Base-by-base conservation (phyloP, 139 green algal genomes). In the Gonium pectorale region DNA sequence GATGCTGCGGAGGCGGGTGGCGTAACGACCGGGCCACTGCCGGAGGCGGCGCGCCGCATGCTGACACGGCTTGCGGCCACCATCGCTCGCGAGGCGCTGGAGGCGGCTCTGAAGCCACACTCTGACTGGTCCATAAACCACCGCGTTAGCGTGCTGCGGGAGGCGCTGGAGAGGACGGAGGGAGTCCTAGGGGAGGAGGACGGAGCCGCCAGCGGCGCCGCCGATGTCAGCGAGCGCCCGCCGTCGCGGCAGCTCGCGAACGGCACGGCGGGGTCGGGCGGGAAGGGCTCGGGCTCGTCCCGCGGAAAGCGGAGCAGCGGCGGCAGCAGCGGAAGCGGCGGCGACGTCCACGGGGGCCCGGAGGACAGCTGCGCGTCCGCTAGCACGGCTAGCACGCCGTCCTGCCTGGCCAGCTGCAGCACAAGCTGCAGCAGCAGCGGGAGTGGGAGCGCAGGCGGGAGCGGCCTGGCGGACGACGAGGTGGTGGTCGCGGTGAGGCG, bases 81-180 rank as follows among this genome's bases (percentile, higher is more conserved):
- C 24, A 79, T 87, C 9, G 87, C 93, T 2, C 73, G 82, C 2
- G 64, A 60, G 22, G 86, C 89, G 52, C 74, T 95, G 67, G 89
- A 93, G 19, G 86, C 87, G 26, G 91, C 83, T 7, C 83, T 94
- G 22, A 90, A 90, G 64, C 87, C 83, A 24, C 81, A 91, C 52
- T 69, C 70, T 51, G 75, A 91, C 67, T 69, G 92, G 88, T 67
- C 67, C 3, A 73, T 88, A 1, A 72, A 75, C 2, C 78, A 88
- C 56, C 84, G 89, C 11, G 70, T 92, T 22, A 63, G 60, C 3
- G 75, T 59, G 26, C 72, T 94, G 41, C 64, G 77, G 41, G 82
- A 87, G 13, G 91, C 93, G n/a, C 88, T 95, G 46, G 89, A 92
- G 40, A 90, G 90, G 73, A 86, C 88, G 13, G 91, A 95, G 46